Evolutionary conservation across 768 basidiomycete species (phyloP), one percentile per base, ranked within the genome.

Genomic region (Naganishia randhawae): DNA sequence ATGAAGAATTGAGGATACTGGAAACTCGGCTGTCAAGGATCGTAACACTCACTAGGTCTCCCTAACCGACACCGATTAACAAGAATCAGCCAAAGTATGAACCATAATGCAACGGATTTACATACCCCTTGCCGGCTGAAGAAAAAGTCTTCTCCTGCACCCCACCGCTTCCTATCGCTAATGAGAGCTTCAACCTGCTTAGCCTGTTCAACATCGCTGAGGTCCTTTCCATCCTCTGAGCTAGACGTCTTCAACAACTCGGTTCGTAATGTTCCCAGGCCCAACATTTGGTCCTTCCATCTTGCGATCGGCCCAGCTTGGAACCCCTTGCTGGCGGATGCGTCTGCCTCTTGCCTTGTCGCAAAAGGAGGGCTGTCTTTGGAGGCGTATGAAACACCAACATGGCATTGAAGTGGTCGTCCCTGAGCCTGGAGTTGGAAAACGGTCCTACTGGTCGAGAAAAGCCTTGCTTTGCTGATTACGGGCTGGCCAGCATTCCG

Each of bases 111-210:
- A 1, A 3, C 27, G 37, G 17, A 29, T 10, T 27, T 68, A 68
- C 72, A 63, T 25, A 72, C 71, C 52, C 69, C 73, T 27, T 74
- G 73, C 45, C 71, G 65, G 14, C 77, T 48, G 13, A 71, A 74
- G 57, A 78, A 79, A 66, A 77, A 79, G 70, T 79, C 78, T 52
- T 79, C 78, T n/a, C 78, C 78, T 13, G 76, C 76, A 29, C 78
- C 78, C 74, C 74, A 79, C 32, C 66, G 69, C 57, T 67, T 67
- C 29, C 69, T 68, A 33, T 69, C 66, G n/a, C 71, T 68, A 11
- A 65, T 31, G 29, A 61, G 29, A 31, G 55, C 65, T 29, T 74
- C 68, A 2, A 57, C 54, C 73, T 69, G 50, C 75, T 76, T 37
- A 73, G 74, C 64, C 31, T 66, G 53, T 19, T 66, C 68, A 32